Conservation (phyloP, 2,329 filamentous ascomycete genomes). For the Aspergillus viridinutans region DNA sequence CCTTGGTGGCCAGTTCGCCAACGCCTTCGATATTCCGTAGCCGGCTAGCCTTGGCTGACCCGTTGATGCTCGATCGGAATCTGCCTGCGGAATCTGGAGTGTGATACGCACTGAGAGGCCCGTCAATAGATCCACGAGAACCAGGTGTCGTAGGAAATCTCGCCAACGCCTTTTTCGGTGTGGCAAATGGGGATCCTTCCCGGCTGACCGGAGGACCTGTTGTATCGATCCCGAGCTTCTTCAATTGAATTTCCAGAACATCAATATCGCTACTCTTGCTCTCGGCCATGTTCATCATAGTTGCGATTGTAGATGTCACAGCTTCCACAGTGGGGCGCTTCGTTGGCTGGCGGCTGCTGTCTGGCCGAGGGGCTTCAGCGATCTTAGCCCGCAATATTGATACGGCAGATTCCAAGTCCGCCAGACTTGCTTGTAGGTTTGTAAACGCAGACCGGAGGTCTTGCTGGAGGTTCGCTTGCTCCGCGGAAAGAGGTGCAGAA, state of each 20-base stretch:
- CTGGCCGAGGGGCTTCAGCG: constrained; percentile 52
- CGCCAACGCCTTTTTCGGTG: constrained; percentile 30
- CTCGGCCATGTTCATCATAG: constrained; percentile 90
- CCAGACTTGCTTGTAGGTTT: constrained; percentile 67
- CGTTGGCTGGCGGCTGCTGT: constrained; percentile 38
- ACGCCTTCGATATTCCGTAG: constrained; percentile 29
- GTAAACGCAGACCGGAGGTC: constrained; percentile 75
- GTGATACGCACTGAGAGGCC: constrained; percentile 33
- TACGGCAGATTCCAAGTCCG: constrained; percentile 74
- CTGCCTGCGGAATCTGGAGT: constrained; percentile 38
- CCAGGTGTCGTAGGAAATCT: constrained; percentile 36
- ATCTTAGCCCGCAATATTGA: constrained; percentile 76
- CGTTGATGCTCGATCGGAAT: constrained; percentile 34
- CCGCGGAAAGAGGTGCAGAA: constrained; percentile 72
- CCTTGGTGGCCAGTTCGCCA: constrained; percentile 19
- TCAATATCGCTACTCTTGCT: constrained; percentile 88
- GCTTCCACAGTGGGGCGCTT: constrained; percentile 81
- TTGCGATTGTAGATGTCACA: constrained; percentile 83
- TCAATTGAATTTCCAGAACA: constrained; percentile 81
- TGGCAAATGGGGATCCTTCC: constrained; percentile 38
- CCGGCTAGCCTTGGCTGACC: constrained; percentile 29
- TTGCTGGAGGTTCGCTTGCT: constrained; percentile 78
- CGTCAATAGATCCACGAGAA: constrained; percentile 33
- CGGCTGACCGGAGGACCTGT: constrained; percentile 23
- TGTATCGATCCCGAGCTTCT: constrained; percentile 58